Evolutionary conservation across 495 filamentous ascomycete species (phyloP).

Genomic region (Aspergillus conjunctus): DNA sequence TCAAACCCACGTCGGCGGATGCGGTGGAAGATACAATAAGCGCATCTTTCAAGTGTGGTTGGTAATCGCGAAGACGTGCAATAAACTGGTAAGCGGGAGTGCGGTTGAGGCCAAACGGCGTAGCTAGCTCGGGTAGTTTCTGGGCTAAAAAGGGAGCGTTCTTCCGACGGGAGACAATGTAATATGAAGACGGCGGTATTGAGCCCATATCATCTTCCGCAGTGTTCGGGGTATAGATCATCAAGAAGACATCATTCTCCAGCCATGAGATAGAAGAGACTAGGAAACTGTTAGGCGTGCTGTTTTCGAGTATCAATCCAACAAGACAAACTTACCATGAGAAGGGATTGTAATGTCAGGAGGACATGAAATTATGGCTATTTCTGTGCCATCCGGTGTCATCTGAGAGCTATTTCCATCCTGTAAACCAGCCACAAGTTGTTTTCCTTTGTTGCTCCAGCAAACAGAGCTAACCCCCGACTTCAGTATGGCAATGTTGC

Average conservation of each 20-base stretch:
- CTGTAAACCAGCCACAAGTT: slow-evolving; percentile 83
- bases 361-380: slow-evolving; percentile 77
- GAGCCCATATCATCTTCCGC: slow-evolving; percentile 53
- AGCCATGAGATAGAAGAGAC: slow-evolving; percentile 89
- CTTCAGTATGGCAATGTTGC: slow-evolving; percentile 59
- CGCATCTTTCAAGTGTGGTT: slow-evolving; percentile 74
- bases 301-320: neutral
- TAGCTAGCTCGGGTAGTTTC: slow-evolving; percentile 70
- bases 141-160: slow-evolving; percentile 64
- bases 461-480: slow-evolving; percentile 78
- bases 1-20: slow-evolving; percentile 72
- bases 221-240: slow-evolving; percentile 68
- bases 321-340: slow-evolving; percentile 55
- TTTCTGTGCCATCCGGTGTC: slow-evolving; percentile 73
- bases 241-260: slow-evolving; percentile 82
- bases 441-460: slow-evolving; percentile 93
- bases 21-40: slow-evolving; percentile 82
- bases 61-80: slow-evolving; percentile 72
- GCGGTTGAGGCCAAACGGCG: slow-evolving; percentile 66
- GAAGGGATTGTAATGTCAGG: slow-evolving; percentile 64
- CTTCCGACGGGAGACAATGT: slow-evolving; percentile 70
- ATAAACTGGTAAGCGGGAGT: slow-evolving; percentile 74
- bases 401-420: slow-evolving; percentile 83
- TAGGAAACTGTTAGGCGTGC: slow-evolving; percentile 36
- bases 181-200: slow-evolving; percentile 64